Base-by-base conservation (phyloP, 495 filamentous ascomycete genomes). In the Talaromyces stipitatus region DNA sequence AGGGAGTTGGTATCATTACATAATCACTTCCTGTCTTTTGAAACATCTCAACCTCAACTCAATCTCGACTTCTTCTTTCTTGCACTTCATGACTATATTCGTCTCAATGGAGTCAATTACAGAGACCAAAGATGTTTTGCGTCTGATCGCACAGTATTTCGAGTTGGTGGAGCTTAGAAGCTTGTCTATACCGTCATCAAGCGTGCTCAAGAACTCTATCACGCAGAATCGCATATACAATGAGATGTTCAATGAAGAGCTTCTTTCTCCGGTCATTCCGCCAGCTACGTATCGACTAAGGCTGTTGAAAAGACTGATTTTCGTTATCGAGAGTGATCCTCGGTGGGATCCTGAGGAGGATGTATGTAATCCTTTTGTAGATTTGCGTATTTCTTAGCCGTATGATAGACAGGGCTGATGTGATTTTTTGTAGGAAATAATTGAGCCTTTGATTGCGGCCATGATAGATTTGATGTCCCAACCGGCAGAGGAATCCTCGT, bases 281-380 rank as follows among this genome's bases (percentile, higher is more conserved):
- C 87, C 89, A 36, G 69, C 70, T 22, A 69, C 81, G 14, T 95
- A 96, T 61, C 81, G 81, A 52, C 65, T 86, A n/a, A 79, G 84
- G 41, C 78, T 91, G 0, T 65, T 95, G 54, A 95, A 94, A 68
- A 69, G 78, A 56, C 72, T 95, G 41, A 66, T 87, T 2, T 62
- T 75, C 4, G 79, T 70, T 26, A 82, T 95, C 30, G 89, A 95
- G 68, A 68, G 74, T 9, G 74, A 82, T 22, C 85, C 94, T 23
- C 70, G 75, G 30, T 55, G 54, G 54, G 81, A 95, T 69, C 90
- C 89, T 59, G 89, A 94, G 54, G 77, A 86, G 72, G 85, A 95
- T 86, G 91, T 96, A 85, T 74, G 88, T 61, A 45, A 56, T 53
- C 48, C 56, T 54, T 50, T 29, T 38, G 36, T 48, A 55, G 55